Percentiles rank a stretch among this genome's conserved stretches.
phyloP scores from a whole-genome alignment of 306 rosid species.

The Ziziphus jujuba region DNA sequence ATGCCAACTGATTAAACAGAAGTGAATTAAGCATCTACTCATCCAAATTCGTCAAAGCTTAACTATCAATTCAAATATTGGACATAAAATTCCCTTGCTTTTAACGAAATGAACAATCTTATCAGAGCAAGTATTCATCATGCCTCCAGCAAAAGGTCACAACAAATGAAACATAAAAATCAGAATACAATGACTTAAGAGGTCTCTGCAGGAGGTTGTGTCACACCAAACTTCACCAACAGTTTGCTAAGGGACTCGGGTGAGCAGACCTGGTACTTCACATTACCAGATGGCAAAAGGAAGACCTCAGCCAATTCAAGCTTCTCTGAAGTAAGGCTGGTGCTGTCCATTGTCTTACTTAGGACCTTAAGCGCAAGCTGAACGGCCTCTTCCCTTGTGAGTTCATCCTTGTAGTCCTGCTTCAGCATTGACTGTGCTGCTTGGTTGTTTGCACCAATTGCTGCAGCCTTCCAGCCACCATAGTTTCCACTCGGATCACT shows the following conservation, averaged over 20 bases:
- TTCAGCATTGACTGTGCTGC: conserved; percentile 49
- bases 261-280: conserved; percentile 40
- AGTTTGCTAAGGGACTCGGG: conserved; percentile 31
- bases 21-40: not conserved
- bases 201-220: conserved; percentile 44
- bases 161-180: conserved; percentile 10
- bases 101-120: not conserved
- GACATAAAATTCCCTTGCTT: too few relatives aligned
- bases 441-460: conserved; percentile 47
- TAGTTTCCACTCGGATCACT: conserved; percentile 51
- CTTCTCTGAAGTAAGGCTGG: conserved; percentile 43
- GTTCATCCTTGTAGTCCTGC: conserved; percentile 48
- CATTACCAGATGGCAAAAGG: conserved; percentile 38
- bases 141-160: conserved; percentile 1
- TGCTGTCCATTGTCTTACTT: conserved; percentile 49
- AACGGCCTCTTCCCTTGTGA: conserved; percentile 45
- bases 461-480: conserved; percentile 53
- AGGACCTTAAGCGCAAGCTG: conserved; percentile 46
- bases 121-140: conserved; percentile 1
- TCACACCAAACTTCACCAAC: conserved; percentile 38
- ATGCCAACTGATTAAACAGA: not conserved
- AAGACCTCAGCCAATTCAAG: conserved; percentile 44
- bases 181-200: conserved; percentile 9
- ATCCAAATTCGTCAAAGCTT: conserved; percentile 11
- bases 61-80: not conserved